Conservation (phyloP, 108 stramenopile genomes). For the Conticribra guillardii region DNA sequence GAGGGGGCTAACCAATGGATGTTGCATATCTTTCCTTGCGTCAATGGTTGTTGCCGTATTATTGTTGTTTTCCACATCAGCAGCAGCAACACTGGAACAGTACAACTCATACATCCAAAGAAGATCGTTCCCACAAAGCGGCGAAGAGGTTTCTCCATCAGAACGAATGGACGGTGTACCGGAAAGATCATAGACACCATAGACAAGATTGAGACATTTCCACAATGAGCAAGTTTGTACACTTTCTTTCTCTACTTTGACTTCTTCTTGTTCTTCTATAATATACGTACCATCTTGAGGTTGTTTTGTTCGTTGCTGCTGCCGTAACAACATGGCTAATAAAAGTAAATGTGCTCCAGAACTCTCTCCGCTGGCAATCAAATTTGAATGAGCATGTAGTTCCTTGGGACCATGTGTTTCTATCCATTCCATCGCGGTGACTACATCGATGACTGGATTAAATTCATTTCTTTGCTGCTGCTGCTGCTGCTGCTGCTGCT, state of each 20-base stretch:
- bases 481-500: background rate
- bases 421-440: slow-evolving; percentile 41
- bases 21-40: slow-evolving; percentile 1
- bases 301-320: background rate
- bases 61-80: background rate
- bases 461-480: slow-evolving; percentile 15
- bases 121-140: slow-evolving; percentile 41
- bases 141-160: slow-evolving; percentile 37
- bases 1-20: slow-evolving; percentile 34
- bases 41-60: no score
- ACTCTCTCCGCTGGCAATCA: slow-evolving; percentile 50
- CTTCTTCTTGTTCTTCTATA: background rate
- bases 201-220: slow-evolving; percentile 46
- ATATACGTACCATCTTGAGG: background rate
- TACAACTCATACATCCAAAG: slow-evolving; percentile 41
- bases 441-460: slow-evolving; percentile 39
- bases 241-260: background rate
- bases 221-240: slow-evolving; percentile 7
- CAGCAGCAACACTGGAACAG: background rate
- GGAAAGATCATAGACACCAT: slow-evolving; percentile 43
- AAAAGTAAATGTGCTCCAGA: slow-evolving; percentile 49
- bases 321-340: slow-evolving; percentile 42
- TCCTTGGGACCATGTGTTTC: slow-evolving; percentile 29
- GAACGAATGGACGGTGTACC: slow-evolving; percentile 30
- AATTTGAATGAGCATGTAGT: slow-evolving; percentile 18